Evolutionary conservation across 1,139 yeast genomes (phyloP), one percentile per base, ranked within the genome.

Genomic region (Suhomyces coccinellae): DNA sequence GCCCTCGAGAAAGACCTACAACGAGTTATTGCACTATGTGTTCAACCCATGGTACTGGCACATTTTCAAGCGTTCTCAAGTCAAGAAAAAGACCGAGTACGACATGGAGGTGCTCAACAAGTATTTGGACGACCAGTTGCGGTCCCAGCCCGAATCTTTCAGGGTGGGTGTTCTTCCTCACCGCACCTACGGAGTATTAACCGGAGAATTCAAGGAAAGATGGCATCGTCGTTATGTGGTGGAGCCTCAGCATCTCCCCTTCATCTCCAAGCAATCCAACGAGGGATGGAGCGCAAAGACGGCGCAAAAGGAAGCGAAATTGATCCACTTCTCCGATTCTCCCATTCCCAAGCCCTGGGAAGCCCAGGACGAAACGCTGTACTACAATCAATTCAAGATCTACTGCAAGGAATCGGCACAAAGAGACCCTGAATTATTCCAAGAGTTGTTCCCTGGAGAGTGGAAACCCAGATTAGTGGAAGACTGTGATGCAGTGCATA

Each of bases 81-180:
- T 67, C 9, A 58, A 65, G 24, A 29, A 50, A 10, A 15, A 43
- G 0, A 46, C 59, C 15, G 79, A 77, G 38, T 77, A 70, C 49
- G 82, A 77, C 51, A 75, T 77, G 82, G 82, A 79, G 43, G 57
- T 78, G 4, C 54, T 78, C 36, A 79, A 78, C 58, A 66, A 65
- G 44, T 67, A 59, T 37, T 47, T 66, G 26, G 55, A 54, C 26
- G 54, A 54, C 13, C 47, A 55, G 17, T 34, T 56, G 17, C 41
- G 48, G 40, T 30, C 46, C 17, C 50, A 41, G 20, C 47, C 51
- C 59, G n/a, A 24, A 12, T 13, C 13, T 3, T 20, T 71, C 6
- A 59, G 64, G 37, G 52, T 71, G 11, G 69, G 73, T 1, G 56
- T 76, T 1, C 51, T 78, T 30, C 80, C 81, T 3, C 82, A 76